These are phyloP conservation scores for Spathaspora boniae DNA, from an alignment of 805 yeast genomes.

Conservation along the genomic window DNA sequence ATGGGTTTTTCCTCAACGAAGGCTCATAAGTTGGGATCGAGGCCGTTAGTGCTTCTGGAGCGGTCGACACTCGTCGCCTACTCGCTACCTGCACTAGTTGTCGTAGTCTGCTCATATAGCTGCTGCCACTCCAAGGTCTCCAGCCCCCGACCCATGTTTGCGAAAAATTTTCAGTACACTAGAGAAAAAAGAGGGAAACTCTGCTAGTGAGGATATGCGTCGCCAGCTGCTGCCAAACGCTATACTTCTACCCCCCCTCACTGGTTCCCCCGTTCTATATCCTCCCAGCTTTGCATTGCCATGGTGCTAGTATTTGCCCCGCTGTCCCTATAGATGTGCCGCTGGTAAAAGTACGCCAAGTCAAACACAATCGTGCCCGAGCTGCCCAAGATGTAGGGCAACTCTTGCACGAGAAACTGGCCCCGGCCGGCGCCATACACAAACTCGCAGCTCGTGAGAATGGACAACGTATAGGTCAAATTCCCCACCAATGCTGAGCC, in stretches of 20 bases:
- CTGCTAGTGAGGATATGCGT: no score
- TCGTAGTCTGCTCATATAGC: no score
- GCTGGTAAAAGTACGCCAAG: conserved; percentile 62
- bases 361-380: conserved; percentile 85
- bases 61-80: no score
- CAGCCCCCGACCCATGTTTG: no score
- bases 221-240: no score
- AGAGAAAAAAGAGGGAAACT: no score
- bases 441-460: conserved; percentile 61
- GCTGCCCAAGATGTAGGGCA: conserved; percentile 82
- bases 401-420: conserved; percentile 58
- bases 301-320: conserved; percentile 19
- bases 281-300: conserved; percentile 18
- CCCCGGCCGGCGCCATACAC: conserved; percentile 23
- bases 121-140: no score
- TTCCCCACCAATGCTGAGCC: conserved; percentile 79
- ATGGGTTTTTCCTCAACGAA: conserved; percentile 5
- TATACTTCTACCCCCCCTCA: background rate
- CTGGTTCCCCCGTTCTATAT: no score
- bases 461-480: conserved; percentile 69
- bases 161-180: no score
- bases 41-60: no score
- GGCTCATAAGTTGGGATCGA: conserved; percentile 1
- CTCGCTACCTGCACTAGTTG: no score
- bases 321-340: conserved; percentile 29